A percentile compares a stretch with the other conserved stretches of the same genome.
phyloP scores from a whole-genome alignment of 2,329 filamentous ascomycete species.

The Chalaropsis ovoidea region DNA sequence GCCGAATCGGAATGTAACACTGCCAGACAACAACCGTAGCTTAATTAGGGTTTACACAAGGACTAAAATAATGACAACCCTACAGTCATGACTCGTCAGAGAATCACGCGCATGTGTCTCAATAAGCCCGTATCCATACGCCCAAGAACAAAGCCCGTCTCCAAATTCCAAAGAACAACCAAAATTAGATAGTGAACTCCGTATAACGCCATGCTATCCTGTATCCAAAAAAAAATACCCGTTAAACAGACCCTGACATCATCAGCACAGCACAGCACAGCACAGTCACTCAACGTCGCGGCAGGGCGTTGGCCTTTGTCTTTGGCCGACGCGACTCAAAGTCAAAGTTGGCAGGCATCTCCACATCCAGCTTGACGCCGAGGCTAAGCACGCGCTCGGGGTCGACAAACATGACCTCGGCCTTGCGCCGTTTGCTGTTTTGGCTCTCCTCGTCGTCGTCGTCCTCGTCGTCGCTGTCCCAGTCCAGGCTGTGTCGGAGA shows the following conservation, averaged over 20 bases:
- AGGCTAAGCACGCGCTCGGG: slow-evolving; percentile 43
- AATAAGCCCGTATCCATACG: too few relatives aligned
- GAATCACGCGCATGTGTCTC: too few relatives aligned
- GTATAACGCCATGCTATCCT: slow-evolving; percentile 10
- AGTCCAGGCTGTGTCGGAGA: slow-evolving; percentile 46
- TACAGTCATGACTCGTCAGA: too few relatives aligned
- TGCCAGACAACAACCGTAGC: not conserved
- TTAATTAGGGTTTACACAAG: not conserved
- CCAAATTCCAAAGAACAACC: not conserved
- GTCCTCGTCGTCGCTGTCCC: slow-evolving; percentile 47
- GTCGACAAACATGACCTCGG: slow-evolving; percentile 32
- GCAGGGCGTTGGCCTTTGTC: slow-evolving; percentile 9
- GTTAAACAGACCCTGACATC: not conserved
- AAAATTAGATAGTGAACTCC: not conserved
- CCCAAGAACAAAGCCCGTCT: too few relatives aligned
- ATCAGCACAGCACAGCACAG: not conserved
- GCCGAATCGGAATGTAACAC: not conserved
- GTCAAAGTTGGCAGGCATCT: slow-evolving; percentile 39
- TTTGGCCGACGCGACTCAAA: slow-evolving; percentile 30
- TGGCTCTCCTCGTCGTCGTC: slow-evolving; percentile 45
- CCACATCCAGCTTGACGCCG: slow-evolving; percentile 37
- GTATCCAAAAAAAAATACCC: not conserved
- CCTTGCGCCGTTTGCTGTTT: not conserved
- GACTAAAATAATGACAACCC: not conserved
- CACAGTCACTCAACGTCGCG: not conserved